These are phyloP conservation scores for Amyloporia xantha DNA, from an alignment of 768 basidiomycete species.

Conservation along the genomic window DNA sequence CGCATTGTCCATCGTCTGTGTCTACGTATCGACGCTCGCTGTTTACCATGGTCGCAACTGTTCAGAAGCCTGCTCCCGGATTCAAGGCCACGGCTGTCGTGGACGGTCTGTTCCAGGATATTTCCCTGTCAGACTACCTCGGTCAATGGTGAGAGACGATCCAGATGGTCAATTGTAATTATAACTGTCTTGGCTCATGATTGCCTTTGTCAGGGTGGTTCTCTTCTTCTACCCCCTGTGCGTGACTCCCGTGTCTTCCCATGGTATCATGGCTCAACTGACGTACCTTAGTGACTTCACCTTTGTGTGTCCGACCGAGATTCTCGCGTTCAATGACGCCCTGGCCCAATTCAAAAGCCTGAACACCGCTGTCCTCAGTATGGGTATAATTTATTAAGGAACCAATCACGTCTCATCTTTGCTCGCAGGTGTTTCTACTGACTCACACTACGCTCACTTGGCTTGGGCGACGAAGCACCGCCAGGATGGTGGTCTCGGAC, in stretches of 20 bases:
- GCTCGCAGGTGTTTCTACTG: slow-evolving; percentile 70
- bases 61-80: slow-evolving; percentile 83
- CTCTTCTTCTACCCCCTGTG: slow-evolving; percentile 94
- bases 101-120: slow-evolving; percentile 70
- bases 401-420: slow-evolving; percentile 6
- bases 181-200: slow-evolving; percentile 5
- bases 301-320: slow-evolving; percentile 92
- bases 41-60: slow-evolving; percentile 22
- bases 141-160: slow-evolving; percentile 72
- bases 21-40: not conserved
- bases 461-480: slow-evolving; percentile 82
- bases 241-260: slow-evolving; percentile 20
- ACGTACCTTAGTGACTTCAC: slow-evolving; percentile 62
- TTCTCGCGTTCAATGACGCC: slow-evolving; percentile 90
- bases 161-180: not conserved
- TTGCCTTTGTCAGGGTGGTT: slow-evolving; percentile 56
- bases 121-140: slow-evolving; percentile 64
- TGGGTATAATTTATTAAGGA: slow-evolving; percentile 11
- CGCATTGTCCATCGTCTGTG: not conserved
- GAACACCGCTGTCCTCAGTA: slow-evolving; percentile 73
- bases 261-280: not conserved
- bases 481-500: slow-evolving; percentile 85
- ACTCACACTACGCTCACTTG: slow-evolving; percentile 83
- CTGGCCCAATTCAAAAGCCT: slow-evolving; percentile 67
- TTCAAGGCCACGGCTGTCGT: slow-evolving; percentile 72